Evolutionary conservation across 1,139 yeast species (phyloP).

Genomic region (Martiniozyma asiatica): DNA sequence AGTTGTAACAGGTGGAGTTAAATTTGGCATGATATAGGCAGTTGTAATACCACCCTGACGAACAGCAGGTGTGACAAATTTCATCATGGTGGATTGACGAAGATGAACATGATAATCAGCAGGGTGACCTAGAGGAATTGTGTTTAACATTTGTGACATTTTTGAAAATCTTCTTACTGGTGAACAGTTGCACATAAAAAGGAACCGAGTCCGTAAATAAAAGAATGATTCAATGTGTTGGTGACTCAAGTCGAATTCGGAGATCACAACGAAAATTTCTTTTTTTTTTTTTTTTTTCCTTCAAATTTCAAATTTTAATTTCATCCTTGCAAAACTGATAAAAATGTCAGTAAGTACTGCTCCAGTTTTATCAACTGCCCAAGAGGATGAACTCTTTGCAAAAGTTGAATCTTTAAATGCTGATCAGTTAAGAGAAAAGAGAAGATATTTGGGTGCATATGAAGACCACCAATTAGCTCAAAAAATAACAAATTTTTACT

Average conservation of each 20-base stretch:
- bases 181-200: slow-evolving; percentile 2
- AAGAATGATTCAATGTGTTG: no score
- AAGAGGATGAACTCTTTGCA: slow-evolving; percentile 19
- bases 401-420: slow-evolving; percentile 10
- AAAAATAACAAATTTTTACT: slow-evolving; percentile 39
- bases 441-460: slow-evolving; percentile 19
- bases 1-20: slow-evolving; percentile 87
- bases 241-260: background rate
- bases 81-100: slow-evolving; percentile 89
- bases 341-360: slow-evolving; percentile 15
- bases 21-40: slow-evolving; percentile 92
- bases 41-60: slow-evolving; percentile 83
- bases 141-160: slow-evolving; percentile 10
- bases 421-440: slow-evolving; percentile 7
- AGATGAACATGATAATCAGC: slow-evolving; percentile 97
- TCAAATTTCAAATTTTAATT: no score
- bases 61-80: slow-evolving; percentile 80
- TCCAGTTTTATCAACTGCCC: slow-evolving; percentile 23
- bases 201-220: no score
- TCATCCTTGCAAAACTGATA: no score
- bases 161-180: slow-evolving; percentile 1
- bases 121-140: slow-evolving; percentile 50
- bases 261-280: no score
- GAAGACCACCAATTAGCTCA: slow-evolving; percentile 14
- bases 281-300: slow-evolving; percentile 1